Evolutionary conservation across 257 asterid genomes (phyloP), one percentile per base, ranked within the genome.

Genomic region (Solanum pimpinellifolium): DNA sequence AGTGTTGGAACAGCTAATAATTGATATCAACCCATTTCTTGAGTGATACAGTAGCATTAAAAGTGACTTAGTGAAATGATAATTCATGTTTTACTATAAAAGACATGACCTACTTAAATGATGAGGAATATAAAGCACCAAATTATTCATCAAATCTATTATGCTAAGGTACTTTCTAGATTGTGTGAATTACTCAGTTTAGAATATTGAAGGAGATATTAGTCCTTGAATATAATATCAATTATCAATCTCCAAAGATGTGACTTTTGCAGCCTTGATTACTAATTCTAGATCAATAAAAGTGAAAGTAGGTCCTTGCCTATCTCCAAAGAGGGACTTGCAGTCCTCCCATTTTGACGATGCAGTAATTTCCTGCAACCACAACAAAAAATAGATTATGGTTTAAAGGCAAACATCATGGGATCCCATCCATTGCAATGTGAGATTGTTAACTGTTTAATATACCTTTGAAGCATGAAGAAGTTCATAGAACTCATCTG

Each of bases 331-430:
- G 42, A 92, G 91, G n/a, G 90, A 83, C 89, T 92, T 92, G 91
- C 92, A 91, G 60, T 96, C 99, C 88, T 94, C 99, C 99, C 99
- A 97, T 91, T 91, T 93, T 73, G 98, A 93, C 44, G 95, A 92
- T 68, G 92, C 87, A 52, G 97, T 89, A 73, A 97, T 89, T 70
- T 96, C 98, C 99, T 97, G 93, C 86, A 70, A 74, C 75, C 89
- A 86, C 33, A 39, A 11, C 59, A 66, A 89, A 41, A 33, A 84
- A 86, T 20, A n/a, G 42, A 84, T 85, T 27, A 80, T 49, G 65
- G 16, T 78, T 78, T 46, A 56, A 81, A 27, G 59, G 76, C 29
- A 23, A 41, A 77, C 20, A 70, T 41, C 77, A 52, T 14, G 9
- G 56, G 29, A 87, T 65, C 42, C 47, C 86, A 15, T 33, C 25